Conservation (phyloP, 1,284 basidiomycete species). For the Inonotus obliquus region DNA sequence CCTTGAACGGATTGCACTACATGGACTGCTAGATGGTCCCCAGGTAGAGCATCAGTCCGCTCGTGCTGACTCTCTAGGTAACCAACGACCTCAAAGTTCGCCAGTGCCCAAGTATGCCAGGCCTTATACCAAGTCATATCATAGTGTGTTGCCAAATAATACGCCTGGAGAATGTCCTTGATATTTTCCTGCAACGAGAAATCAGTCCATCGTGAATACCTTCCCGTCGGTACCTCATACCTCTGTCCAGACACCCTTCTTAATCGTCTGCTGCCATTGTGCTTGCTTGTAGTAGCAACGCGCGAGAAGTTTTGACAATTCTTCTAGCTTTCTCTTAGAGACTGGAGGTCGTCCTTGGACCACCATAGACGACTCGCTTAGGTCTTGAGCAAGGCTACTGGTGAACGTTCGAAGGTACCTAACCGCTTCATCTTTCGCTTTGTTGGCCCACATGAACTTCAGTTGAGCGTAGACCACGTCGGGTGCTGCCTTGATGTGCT, state of each 20-base stretch:
- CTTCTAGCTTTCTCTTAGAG: conserved; percentile 62
- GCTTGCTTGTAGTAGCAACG: conserved; percentile 97
- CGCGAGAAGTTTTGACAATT: conserved; percentile 86
- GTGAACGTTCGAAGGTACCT: conserved; percentile 86
- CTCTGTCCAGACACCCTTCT: conserved; percentile 69
- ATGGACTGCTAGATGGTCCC: conserved; percentile 74
- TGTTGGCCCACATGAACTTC: conserved; percentile 95
- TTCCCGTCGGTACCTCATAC: conserved; percentile 40
- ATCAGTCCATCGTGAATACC: not conserved
- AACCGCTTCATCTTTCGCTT: conserved; percentile 77
- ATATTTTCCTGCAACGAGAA: conserved; percentile 57
- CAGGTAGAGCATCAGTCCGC: conserved; percentile 62
- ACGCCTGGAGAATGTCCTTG: conserved; percentile 80
- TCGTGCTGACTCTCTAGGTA: conserved; percentile 71
- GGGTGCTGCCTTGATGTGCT: conserved; percentile 80
- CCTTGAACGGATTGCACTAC: conserved; percentile 95
- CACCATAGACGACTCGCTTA: conserved; percentile 50
- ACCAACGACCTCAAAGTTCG: conserved; percentile 94
- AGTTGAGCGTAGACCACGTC: conserved; percentile 97
- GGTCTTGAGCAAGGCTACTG: conserved; percentile 67
- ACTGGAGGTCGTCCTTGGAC: conserved; percentile 40
- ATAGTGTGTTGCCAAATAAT: conserved; percentile 86
- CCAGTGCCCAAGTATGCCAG: conserved; percentile 98
- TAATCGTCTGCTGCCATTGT: conserved; percentile 87
- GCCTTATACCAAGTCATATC: conserved; percentile 98